Base-by-base conservation (phyloP, 192 early-diverging fungal genomes). In the Entomortierella parvispora region DNA sequence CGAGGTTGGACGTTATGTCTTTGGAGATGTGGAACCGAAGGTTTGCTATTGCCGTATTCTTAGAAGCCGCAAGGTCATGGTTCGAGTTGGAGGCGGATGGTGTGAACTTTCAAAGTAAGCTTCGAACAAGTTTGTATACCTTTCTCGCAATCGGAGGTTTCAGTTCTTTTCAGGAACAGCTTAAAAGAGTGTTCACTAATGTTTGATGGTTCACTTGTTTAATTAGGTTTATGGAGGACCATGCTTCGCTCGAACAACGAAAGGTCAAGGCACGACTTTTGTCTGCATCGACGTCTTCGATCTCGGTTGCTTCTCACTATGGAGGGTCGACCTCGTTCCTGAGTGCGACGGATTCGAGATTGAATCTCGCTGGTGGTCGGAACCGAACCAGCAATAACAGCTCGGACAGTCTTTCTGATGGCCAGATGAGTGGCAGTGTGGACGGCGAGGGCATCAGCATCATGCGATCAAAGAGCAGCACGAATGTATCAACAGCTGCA, bases 61-160 rank as follows among this genome's bases (percentile, higher is more conserved):
- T 44, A 65, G 87, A 34, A 84, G 86, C 61, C 71, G 87, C 1
- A 84, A 86, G 83, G 88, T 90, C 31, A 90, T 90, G 89, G 89
- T 90, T 26, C 83, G 89, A 52, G 88, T 90, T 4, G 89, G 89
- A 26, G 89, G 89, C 61, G 89, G 88, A 48, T 89, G 88, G 88
- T 82, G 74, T 34, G 86, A 88, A 51, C 53, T 88, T 11, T 88
- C 86, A 25, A 84, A 86, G 79, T 88, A 80, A 67, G 80, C 62
- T 25, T 26, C 40, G 15, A 40, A n/a, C n/a, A n/a, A n/a, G n/a
- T n/a, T n/a, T n/a, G n/a, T n/a, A n/a, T n/a, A n/a, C n/a, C n/a
- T n/a, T n/a, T n/a, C n/a, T n/a, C n/a, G n/a, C n/a, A n/a, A n/a
- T n/a, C n/a, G n/a, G n/a, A n/a, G n/a, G n/a, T n/a, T n/a, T 44